Conservation (phyloP, 768 basidiomycete species). For the Cystobasidium ongulense region DNA sequence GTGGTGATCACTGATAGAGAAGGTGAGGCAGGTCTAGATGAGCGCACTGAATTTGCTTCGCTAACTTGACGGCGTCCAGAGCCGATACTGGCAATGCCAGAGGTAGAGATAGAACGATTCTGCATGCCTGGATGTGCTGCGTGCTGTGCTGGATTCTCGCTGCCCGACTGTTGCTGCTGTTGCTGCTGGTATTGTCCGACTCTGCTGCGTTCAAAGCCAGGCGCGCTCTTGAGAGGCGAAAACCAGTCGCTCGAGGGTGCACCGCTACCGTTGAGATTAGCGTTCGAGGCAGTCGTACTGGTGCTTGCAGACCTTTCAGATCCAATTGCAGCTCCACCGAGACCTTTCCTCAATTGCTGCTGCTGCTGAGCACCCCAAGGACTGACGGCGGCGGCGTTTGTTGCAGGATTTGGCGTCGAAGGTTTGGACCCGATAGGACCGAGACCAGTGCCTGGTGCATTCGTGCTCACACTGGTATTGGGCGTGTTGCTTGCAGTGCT, state of each 20-base stretch:
- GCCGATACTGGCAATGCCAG: conserved; percentile 21
- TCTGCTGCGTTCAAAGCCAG: not conserved
- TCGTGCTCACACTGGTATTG: not conserved
- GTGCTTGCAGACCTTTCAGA: not conserved
- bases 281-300: not conserved
- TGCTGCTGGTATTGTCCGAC: conserved; percentile 13
- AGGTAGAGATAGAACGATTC: conserved; percentile 2
- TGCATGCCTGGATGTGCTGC: not conserved
- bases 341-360: not conserved
- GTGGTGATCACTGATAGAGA: not conserved
- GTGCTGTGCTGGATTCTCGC: not conserved
- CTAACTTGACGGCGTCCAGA: conserved; percentile 3
- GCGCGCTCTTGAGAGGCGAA: conserved; percentile 5
- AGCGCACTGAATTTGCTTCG: conserved; percentile 24
- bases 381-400: not conserved
- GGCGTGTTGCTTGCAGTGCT: not conserved
- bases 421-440: not conserved
- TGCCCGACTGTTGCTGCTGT: not conserved
- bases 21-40: conserved; percentile 24
- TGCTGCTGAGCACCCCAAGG: conserved; percentile 1
- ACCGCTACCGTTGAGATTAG: not conserved
- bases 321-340: not conserved
- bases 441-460: not conserved
- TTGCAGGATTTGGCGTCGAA: not conserved
- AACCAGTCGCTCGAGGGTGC: conserved; percentile 10